Percentiles rank a stretch among this genome's conserved stretches.
These are phyloP conservation scores for Hirsutella rhossiliensis DNA, from an alignment of 2,329 filamentous ascomycete genomes.

Conservation along the genomic window DNA sequence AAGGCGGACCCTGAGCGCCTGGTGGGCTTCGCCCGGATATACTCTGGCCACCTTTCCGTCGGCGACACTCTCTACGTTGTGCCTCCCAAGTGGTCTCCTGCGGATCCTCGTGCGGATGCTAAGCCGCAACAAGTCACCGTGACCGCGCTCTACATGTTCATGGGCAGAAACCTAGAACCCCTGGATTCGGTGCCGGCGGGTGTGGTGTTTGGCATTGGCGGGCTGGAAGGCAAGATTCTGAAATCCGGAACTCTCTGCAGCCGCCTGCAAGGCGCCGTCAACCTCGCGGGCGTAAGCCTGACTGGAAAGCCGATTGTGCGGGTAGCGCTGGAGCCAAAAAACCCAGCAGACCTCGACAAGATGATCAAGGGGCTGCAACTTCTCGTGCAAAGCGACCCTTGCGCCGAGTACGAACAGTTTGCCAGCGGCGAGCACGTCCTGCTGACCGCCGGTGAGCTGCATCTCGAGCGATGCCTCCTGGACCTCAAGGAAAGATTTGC, in stretches of 20 bases:
- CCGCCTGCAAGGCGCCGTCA: conserved; percentile 72
- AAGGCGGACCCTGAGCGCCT: conserved; percentile 71
- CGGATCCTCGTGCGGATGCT: conserved; percentile 57
- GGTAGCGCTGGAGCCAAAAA: conserved; percentile 86
- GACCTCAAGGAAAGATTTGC: conserved; percentile 90
- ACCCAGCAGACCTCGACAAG: conserved; percentile 82
- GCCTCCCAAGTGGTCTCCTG: conserved; percentile 84
- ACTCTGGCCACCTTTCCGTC: conserved; percentile 79
- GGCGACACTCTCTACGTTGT: conserved; percentile 88
- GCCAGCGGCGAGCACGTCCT: conserved; percentile 91
- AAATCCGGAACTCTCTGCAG: conserved; percentile 94
- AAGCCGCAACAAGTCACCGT: conserved; percentile 74
- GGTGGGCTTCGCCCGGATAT: conserved; percentile 88
- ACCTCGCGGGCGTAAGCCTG: conserved; percentile 74
- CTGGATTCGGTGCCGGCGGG: conserved; percentile 80
- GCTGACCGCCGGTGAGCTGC: conserved; percentile 83
- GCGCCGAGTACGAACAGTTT: conserved; percentile 89
- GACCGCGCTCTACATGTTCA: conserved; percentile 83
- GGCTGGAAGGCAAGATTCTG: conserved; percentile 83
- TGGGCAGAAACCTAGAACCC: conserved; percentile 80
- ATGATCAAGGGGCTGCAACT: conserved; percentile 84
- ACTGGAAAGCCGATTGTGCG: conserved; percentile 84
- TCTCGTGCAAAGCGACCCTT: conserved; percentile 89
- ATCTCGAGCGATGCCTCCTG: conserved; percentile 86
- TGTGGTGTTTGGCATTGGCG: conserved; percentile 89